Evolutionary conservation across 768 basidiomycete species (phyloP), one percentile per base, ranked within the genome.

Genomic region (Hygrocybe coccinea): DNA sequence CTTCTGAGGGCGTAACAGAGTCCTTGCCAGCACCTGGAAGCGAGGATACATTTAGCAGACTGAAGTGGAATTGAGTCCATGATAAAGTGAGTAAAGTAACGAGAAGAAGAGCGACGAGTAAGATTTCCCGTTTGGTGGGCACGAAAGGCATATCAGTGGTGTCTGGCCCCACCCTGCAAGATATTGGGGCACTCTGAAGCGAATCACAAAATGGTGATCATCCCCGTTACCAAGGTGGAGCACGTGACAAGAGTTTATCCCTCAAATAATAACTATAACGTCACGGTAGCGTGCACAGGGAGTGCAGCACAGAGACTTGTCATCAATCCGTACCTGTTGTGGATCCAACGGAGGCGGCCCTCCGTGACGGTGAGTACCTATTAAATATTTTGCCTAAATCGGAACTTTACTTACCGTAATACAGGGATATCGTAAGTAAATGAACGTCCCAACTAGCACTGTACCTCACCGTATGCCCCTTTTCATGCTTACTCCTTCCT

Each of bases 51-150:
- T 12, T 14, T 8, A 29, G 38, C n/a, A 59, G 2, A 36, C 39
- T 50, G 2, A 60, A 21, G 25, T 49, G 55, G 35, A 56, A 37
- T 49, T 59, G 58, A 29, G 59, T 12, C 55, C 62, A 61, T 29
- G 79, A 69, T n/a, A 82, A 60, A n/a, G 80, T 73, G 45, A 80
- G 67, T 46, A 84, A 64, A 14, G 76, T 60, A 51, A 78, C 35
- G 50, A 85, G 72, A 3, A 87, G 68, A 48, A 77, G 60, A 46
- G 73, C 64, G 52, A 85, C 71, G 55, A 88, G 65, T 57, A 79
- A 44, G 37, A 77, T 62, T 62, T 87, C 85, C 49, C 86, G 78
- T 59, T 71, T 71, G 11, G 84, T 83, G 35, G 73, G 60, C 37
- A 76, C 64, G 50, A 67, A 63, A 54, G 70, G 61, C 73, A 74